Conservation (phyloP, 139 green algal species). For the Dunaliella sp. region DNA sequence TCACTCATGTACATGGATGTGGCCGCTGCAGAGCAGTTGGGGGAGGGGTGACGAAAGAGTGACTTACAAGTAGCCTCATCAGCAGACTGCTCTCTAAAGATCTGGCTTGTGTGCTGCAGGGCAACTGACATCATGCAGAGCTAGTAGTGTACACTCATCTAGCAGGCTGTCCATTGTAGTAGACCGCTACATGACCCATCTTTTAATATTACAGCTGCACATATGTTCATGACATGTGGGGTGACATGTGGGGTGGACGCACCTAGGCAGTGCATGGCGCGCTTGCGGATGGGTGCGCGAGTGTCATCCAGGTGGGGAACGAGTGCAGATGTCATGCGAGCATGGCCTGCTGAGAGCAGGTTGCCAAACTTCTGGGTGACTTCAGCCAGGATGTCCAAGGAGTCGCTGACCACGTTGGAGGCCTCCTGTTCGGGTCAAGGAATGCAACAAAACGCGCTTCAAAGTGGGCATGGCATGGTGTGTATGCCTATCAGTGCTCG, state of each 20-base stretch:
- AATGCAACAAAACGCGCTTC: background rate
- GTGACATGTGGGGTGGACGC: conserved; percentile 14
- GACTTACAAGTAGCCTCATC: too few species aligned
- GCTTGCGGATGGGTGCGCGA: conserved; percentile 70
- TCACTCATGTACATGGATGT: conserved; percentile 61
- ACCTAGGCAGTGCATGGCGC: conserved; percentile 61
- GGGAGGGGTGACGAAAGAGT: too few species aligned
- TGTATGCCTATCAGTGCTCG: background rate
- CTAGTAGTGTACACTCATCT: too few species aligned
- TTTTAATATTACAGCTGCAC: too few species aligned
- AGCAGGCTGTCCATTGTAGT: too few species aligned
- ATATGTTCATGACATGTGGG: background rate
- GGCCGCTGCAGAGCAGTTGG: conserved; percentile 70
- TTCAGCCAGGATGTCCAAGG: conserved; percentile 78
- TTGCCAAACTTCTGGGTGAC: conserved; percentile 63
- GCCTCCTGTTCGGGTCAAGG: conserved; percentile 25
- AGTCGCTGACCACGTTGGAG: conserved; percentile 42
- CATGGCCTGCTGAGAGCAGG: conserved; percentile 47
- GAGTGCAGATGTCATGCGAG: conserved; percentile 52
- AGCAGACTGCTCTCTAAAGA: too few species aligned
- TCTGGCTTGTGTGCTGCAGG: too few species aligned
- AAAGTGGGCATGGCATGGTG: background rate
- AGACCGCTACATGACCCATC: too few species aligned
- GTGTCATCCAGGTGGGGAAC: conserved; percentile 66
- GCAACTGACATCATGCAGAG: too few species aligned